These are phyloP conservation scores for Aspergillus chevalieri DNA, from an alignment of 2,329 filamentous ascomycete species.

Conservation along the genomic window DNA sequence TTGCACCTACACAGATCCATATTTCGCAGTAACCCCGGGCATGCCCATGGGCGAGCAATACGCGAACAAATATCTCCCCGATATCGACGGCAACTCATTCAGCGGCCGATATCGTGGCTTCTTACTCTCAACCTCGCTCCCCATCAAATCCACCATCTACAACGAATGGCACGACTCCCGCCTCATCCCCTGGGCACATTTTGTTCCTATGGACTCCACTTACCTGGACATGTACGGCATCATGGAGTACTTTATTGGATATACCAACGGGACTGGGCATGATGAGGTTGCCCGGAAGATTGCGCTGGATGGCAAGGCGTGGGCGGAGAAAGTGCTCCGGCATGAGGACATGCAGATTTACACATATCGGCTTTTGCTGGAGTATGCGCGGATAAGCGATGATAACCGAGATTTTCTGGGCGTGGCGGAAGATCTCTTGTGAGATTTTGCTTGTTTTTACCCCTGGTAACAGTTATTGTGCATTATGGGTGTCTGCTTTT, in stretches of 20 bases:
- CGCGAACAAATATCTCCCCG: conserved; percentile 70
- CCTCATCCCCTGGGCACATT: conserved; percentile 89
- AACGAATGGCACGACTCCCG: conserved; percentile 94
- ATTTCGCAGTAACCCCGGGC: conserved; percentile 26
- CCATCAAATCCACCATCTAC: conserved; percentile 90
- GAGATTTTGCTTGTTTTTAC: no score
- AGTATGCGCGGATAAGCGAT: neutral
- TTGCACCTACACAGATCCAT: conserved; percentile 44
- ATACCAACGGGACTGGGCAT: neutral
- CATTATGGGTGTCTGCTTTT: no score
- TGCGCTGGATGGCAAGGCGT: neutral
- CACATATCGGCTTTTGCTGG: neutral
- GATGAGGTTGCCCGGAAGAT: neutral
- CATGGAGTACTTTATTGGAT: neutral
- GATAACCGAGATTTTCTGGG: neutral
- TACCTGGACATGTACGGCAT: neutral
- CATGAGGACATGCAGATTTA: neutral
- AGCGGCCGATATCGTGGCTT: conserved; percentile 92
- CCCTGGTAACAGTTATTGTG: no score
- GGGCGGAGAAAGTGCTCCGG: neutral
- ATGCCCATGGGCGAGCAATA: conserved; percentile 33
- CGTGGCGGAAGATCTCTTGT: no score
- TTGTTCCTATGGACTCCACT: conserved; percentile 61
- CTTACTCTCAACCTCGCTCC: conserved; percentile 69
- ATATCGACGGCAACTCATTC: conserved; percentile 96